Conservation (phyloP, 2,329 filamentous ascomycete genomes). For the Botrytis pseudocinerea region DNA sequence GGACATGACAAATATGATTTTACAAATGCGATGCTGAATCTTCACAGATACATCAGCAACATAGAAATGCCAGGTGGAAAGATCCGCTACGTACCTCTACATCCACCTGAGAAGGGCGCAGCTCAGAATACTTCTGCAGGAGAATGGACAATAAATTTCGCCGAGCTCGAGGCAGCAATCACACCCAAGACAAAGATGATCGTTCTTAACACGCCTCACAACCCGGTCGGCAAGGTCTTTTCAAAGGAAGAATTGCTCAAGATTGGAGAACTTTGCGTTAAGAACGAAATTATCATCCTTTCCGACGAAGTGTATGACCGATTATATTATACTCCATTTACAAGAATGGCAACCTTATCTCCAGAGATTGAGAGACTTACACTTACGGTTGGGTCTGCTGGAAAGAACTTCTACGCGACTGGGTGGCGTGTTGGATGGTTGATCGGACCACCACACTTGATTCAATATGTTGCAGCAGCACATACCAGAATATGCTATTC, state of each 20-base stretch:
- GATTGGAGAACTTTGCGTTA: conserved; percentile 86
- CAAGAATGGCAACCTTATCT: conserved; percentile 84
- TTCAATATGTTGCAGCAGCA: conserved; percentile 87
- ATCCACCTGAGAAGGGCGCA: conserved; percentile 79
- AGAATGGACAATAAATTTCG: conserved; percentile 86
- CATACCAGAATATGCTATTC: conserved; percentile 97
- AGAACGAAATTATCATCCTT: conserved; percentile 91
- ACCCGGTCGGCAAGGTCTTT: conserved; percentile 96
- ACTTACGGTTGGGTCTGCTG: conserved; percentile 90
- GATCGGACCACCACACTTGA: conserved; percentile 83
- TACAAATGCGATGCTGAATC: conserved; percentile 21
- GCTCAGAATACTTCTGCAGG: conserved; percentile 78
- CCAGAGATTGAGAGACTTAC: conserved; percentile 87
- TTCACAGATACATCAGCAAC: conserved; percentile 80
- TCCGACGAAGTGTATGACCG: conserved; percentile 94
- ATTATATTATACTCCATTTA: conserved; percentile 93
- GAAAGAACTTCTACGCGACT: conserved; percentile 98
- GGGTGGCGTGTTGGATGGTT: conserved; percentile 96
- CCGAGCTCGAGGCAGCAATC: conserved; percentile 77
- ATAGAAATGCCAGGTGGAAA: conserved; percentile 97
- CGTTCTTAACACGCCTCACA: conserved; percentile 83
- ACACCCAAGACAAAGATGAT: conserved; percentile 94
- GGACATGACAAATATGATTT: neutral
- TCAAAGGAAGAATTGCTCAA: conserved; percentile 77
- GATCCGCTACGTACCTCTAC: conserved; percentile 92